Base-by-base conservation (phyloP, 176 grass and related monocot genomes). In the Oryza punctata region DNA sequence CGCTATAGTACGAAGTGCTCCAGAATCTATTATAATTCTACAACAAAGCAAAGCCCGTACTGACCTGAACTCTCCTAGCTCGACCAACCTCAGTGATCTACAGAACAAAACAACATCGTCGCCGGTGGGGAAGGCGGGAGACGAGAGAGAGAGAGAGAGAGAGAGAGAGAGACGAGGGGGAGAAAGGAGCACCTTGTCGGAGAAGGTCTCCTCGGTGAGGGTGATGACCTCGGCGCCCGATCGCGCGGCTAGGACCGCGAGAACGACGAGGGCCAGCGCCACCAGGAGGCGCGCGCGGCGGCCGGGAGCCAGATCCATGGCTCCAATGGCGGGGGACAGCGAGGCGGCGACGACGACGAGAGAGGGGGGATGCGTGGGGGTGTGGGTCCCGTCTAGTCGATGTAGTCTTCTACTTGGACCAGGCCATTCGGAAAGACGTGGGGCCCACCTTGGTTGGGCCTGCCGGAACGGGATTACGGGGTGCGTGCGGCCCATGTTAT, bases 181-280 rank as follows among this genome's bases (percentile, higher is more conserved):
- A 73, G 47, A 14, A 25, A 63, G 67, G 25, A 19, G 72, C 67
- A 98, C 92, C 96, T 98, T 98, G 70, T 95, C 96, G 35, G 81
- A 27, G 93, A 98, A 98, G 79, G 92, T 95, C 68, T 98, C 96
- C 4, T 82, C 91, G 41, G 92, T 93, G 85, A 98, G 96, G 30
- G 96, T 91, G 73, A 98, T 90, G 43, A 95, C 91, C 69, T 98
- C 96, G 7, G 90, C 92, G 67, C 25, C 69, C 5, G 89, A 84
- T 78, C 61, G 79, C 40, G 11, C 23, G 45, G 77, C 16, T 0
- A 86, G 60, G 21, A 26, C n/a, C 32, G 41, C 14, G 25, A 88
- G 35, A 3, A 90, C 16, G 8, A 78, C 10, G 33, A 87, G 0
- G 32, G 25, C 12, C 15, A 41, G 7, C 89, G 84, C 12, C 41